These are phyloP conservation scores for Candida pini DNA, from an alignment of 805 yeast genomes.

Conservation along the genomic window DNA sequence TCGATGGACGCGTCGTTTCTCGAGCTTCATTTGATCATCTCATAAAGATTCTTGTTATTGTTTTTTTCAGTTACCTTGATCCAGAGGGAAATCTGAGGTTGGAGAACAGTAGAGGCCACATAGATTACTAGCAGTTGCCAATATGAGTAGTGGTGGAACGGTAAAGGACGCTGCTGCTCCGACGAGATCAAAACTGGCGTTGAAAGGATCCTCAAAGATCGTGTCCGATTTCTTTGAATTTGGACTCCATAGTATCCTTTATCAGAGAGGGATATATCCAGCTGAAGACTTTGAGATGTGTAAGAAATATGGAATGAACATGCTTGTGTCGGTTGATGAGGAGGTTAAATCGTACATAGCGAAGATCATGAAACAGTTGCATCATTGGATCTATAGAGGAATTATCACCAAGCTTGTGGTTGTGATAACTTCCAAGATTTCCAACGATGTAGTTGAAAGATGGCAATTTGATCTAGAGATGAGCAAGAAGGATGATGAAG, in stretches of 20 bases:
- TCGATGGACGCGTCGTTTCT: too few relatives aligned
- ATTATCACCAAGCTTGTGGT: constrained; percentile 63
- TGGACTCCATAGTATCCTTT: constrained; percentile 73
- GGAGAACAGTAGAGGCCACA: too few relatives aligned
- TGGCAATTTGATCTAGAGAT: constrained; percentile 78
- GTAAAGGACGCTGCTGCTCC: too few relatives aligned
- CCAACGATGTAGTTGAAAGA: constrained; percentile 66
- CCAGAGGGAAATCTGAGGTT: too few relatives aligned
- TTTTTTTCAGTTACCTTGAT: too few relatives aligned
- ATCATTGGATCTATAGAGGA: constrained; percentile 68
- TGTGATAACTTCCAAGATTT: constrained; percentile 63
- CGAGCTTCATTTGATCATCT: too few relatives aligned
- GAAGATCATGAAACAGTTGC: constrained; percentile 62
- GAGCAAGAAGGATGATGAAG: constrained; percentile 4
- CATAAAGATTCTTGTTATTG: too few relatives aligned
- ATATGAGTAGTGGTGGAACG: too few relatives aligned
- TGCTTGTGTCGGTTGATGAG: constrained; percentile 67
- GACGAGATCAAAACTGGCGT: constrained; percentile 45
- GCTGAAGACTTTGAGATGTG: constrained; percentile 77
- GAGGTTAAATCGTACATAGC: constrained; percentile 68
- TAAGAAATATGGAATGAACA: constrained; percentile 70
- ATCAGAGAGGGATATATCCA: constrained; percentile 88
- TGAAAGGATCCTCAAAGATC: constrained; percentile 72
- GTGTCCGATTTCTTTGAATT: constrained; percentile 84
- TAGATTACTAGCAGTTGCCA: too few relatives aligned